Base-by-base conservation (phyloP, 495 filamentous ascomycete genomes). In the Xylaria sp. region DNA sequence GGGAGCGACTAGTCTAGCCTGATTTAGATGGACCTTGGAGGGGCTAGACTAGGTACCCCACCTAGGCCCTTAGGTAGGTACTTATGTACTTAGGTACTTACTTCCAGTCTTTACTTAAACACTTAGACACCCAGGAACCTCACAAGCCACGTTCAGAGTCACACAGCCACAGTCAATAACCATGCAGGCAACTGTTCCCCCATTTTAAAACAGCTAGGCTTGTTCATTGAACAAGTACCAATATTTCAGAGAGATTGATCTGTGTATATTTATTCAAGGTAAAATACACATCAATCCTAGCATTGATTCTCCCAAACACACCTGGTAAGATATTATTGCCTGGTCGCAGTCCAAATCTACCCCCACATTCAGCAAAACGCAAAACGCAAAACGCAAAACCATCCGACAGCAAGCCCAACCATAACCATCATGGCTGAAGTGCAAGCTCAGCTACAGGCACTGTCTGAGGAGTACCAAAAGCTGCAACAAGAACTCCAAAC, bases 391-490 rank as follows among this genome's bases (percentile, higher is more conserved):
- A 15, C 35, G 46, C 14, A 61, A n/a, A 48, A 17, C 21, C 9
- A n/a, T 29, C 21, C 31, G 35, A 43, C 50, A 19, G 33, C 33
- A 33, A 29, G 26, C 52, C n/a, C 58, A 41, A 46, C 24, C 58
- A 87, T 88, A 86, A 83, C 85, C 64, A 46, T n/a, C 58, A 87
- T 88, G 86, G 84, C 85, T 65, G 81, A 86, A 24, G 69, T 82
- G 37, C 86, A 88, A 71, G 80, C 80, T 33, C 90, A 78, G 73
- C 87, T 97, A 31, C 96, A 97, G 81, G 83, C 85, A 35, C 89
- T 97, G 41, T 92, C 93, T 7, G 94, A 97, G 44, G 92, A 97
- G 68, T 98, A 91, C 79, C 91, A 94, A 74, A 90, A 91, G 74
- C 81, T 98, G 31, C 93, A 98, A 81, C 90, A 89, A 81, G 96